Percentiles rank a stretch among this genome's conserved stretches.
phyloP scores from a whole-genome alignment of 139 green algal genomes.

The Chlorella sp. region DNA sequence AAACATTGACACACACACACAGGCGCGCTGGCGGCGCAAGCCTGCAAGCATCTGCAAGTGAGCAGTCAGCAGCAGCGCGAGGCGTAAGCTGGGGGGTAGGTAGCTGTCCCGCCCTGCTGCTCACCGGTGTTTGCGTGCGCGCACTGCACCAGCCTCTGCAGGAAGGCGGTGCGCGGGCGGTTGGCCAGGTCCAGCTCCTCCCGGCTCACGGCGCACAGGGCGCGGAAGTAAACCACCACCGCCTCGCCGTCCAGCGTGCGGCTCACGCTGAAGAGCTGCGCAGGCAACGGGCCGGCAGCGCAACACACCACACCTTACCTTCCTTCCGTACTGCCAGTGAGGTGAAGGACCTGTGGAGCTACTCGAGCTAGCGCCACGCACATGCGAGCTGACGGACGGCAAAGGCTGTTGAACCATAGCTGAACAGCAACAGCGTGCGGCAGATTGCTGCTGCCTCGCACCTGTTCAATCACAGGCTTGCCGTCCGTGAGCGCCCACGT shows the following conservation, averaged over 20 bases:
- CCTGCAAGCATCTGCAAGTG: too few relatives aligned
- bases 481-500: slow-evolving; percentile 47
- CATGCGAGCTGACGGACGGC: too few relatives aligned
- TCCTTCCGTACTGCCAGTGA: too few relatives aligned
- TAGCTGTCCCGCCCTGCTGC: neutral
- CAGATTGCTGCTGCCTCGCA: slow-evolving; percentile 6
- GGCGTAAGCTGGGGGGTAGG: neutral
- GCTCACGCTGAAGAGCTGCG: neutral
- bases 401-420: too few relatives aligned
- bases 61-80: neutral
- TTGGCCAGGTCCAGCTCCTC: slow-evolving; percentile 65
- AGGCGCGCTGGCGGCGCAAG: neutral
- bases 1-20: neutral
- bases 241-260: slow-evolving; percentile 70
- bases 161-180: slow-evolving; percentile 36
- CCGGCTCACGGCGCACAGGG: slow-evolving; percentile 73
- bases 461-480: slow-evolving; percentile 32
- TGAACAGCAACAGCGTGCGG: neutral
- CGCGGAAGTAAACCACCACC: slow-evolving; percentile 89
- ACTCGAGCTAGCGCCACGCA: too few relatives aligned
- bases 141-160: slow-evolving; percentile 65
- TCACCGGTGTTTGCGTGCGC: slow-evolving; percentile 62
- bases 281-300: too few relatives aligned
- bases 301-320: too few relatives aligned
- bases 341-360: too few relatives aligned